Evolutionary conservation across 176 grass and related monocot genomes (phyloP), one percentile per base, ranked within the genome.

Genomic region (Stipa capillata): DNA sequence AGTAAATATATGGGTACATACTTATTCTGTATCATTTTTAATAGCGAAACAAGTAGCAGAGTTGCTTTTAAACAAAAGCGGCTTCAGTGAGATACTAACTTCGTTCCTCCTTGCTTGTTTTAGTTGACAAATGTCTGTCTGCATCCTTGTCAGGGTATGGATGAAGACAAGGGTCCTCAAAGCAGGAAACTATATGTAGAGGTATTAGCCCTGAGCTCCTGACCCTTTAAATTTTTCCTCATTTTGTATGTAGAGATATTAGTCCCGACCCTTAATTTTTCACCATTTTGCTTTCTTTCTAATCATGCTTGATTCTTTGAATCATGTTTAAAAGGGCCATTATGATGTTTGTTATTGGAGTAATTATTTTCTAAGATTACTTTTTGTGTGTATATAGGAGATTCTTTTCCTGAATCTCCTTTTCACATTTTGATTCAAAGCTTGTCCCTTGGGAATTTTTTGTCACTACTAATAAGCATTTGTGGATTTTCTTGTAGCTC

Each of bases 151-250:
- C 80, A 99, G 97, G 90, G 88, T 65, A 96, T 99, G 97, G 97
- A 99, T 82, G 97, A 99, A 89, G 97, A 99, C 67, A 99, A 96
- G 86, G 92, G 97, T 43, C 97, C 97, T 76, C 97, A 93, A 83
- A 93, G 90, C 66, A 96, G 97, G 86, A 99, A 99, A 69, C 81
- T 99, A 76, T 99, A 99, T 79, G 84, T 96, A 37, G 90, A 99
- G 97, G 97, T 99, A 96, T 40, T 68, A 43, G 13, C 66, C 60
- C 64, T 85, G 61, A 69, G 20, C 5, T 53, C 72, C 64, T 82
- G 68, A 69, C 40, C 7, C 20, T 78, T 64, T 41, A 43, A 27
- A 6, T 25, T 47, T n/a, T n/a, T 32, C 14, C 35, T 63, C 13
- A 65, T 83, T 41, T 1, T 41, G 35, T 52, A 47, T 32, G 9